Percentiles rank a stretch among this genome's conserved stretches.
phyloP scores from a whole-genome alignment of 2,329 filamentous ascomycete species.

The Trichoderma endophyticum region DNA sequence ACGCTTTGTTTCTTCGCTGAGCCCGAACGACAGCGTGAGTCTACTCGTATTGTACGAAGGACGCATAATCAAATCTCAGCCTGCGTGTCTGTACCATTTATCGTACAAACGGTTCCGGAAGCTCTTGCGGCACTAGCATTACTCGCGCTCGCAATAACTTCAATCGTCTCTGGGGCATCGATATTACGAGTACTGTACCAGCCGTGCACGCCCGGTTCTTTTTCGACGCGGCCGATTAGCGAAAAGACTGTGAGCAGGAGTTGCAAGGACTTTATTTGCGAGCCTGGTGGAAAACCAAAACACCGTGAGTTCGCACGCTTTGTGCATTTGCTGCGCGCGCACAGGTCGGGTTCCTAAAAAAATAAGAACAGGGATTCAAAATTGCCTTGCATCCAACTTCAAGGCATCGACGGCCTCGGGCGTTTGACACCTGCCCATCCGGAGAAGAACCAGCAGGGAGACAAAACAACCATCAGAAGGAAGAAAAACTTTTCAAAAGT shows the following conservation, averaged over 20 bases:
- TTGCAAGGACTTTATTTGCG: neutral
- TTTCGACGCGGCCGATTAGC: neutral
- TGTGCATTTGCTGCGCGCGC: conserved; percentile 2
- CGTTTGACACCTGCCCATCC: conserved; percentile 14
- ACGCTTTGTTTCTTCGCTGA: neutral
- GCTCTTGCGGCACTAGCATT: conserved; percentile 10
- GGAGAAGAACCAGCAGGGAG: conserved; percentile 11
- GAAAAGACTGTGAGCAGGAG: neutral
- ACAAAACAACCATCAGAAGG: neutral
- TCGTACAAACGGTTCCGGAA: neutral
- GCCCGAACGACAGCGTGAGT: neutral
- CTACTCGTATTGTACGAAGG: neutral
- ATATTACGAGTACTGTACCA: neutral
- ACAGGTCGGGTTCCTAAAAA: conserved; percentile 6
- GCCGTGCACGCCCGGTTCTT: neutral
- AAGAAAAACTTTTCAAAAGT: conserved; percentile 9
- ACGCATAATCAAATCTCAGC: conserved; percentile 4
- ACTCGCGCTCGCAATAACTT: neutral
- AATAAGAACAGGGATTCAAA: conserved; percentile 7
- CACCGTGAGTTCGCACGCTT: conserved; percentile 2
- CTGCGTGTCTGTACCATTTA: neutral
- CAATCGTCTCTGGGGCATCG: neutral
- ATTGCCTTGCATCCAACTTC: conserved; percentile 5
- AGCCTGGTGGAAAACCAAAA: neutral
- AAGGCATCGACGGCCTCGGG: conserved; percentile 13